Base-by-base conservation (phyloP, 2,329 filamentous ascomycete genomes). In the Venturia asperata region DNA sequence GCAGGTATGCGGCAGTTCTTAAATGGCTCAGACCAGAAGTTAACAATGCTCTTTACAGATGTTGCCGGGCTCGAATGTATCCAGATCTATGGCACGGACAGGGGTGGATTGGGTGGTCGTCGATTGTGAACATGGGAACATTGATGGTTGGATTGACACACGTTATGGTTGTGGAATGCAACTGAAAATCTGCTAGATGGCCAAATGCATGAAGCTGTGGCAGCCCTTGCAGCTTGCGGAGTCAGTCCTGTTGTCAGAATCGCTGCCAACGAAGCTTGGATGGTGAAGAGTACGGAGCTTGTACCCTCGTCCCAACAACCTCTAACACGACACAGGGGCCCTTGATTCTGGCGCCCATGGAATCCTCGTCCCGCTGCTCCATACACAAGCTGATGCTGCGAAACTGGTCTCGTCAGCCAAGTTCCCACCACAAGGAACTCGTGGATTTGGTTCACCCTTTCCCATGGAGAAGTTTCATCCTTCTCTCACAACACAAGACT, bases 331-430 rank as follows among this genome's bases (percentile, higher is more conserved):
- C 27, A 9, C 64, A 80, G 77, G 79, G 62, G 84, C 84, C 13
- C 77, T 87, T 45, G 84, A 86, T 69, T 75, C 82, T 56, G 84
- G 84, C 45, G 83, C 84, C 9, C 83, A 86, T 70, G 84, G 83
- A 41, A 79, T 86, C 43, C 74, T 85, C 37, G 82, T 83, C 5
- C 83, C 82, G 4, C 72, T 83, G 5, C 75, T 84, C 42, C 78
- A 82, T 67, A 82, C 78, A 0, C 78, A 79, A 13, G 80, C 82
- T 27, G 82, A 85, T 68, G 82, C 82, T 5, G 76, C 75, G 68
- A 77, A 74, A 34, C 75, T 85, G 37, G 82, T 84, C 19, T 73
- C 77, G 49, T 79, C 79, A 24, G 77, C 81, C 39, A 85, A 84
- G 69, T 85, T 85, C 69, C 83, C 83, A 3, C 83, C 83, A 0